Conservation (phyloP, 2,329 filamentous ascomycete species). For the Knoxdaviesia capensis region DNA sequence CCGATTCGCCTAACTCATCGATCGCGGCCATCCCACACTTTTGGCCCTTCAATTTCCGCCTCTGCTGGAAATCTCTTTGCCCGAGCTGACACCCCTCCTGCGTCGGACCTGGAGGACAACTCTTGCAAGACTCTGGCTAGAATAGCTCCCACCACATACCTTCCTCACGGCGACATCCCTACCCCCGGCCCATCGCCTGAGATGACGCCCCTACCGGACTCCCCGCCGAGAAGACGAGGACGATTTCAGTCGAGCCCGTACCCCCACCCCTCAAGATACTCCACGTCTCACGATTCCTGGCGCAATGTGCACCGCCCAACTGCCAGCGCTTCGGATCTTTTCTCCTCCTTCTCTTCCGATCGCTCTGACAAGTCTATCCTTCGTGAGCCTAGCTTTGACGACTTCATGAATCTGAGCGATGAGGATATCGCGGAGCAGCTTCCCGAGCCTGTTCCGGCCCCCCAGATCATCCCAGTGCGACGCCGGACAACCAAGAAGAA, state of each 20-base stretch:
- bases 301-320: too few species aligned
- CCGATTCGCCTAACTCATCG: too few species aligned
- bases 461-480: too few species aligned
- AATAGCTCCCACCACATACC: constrained; percentile 12
- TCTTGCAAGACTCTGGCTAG: constrained; percentile 5
- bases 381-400: constrained; percentile 28
- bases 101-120: constrained; percentile 9
- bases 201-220: constrained; percentile 9
- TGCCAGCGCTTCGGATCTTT: too few species aligned
- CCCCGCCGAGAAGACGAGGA: neutral
- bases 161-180: constrained; percentile 8
- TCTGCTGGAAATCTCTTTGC: too few species aligned
- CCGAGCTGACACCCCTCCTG: constrained; percentile 14
- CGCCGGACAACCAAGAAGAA: too few species aligned
- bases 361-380: constrained; percentile 12
- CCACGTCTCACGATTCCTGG: too few species aligned
- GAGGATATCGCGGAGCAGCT: constrained; percentile 34
- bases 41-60: too few species aligned
- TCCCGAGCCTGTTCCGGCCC: neutral
- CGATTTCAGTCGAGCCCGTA: neutral
- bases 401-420: constrained; percentile 33
- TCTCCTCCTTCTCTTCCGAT: neutral
- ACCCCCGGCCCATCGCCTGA: constrained; percentile 16
- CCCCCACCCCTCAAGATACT: neutral
- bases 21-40: too few species aligned